Conservation (phyloP, 495 filamentous ascomycete species). For the Hyaloscypha bicolor region DNA sequence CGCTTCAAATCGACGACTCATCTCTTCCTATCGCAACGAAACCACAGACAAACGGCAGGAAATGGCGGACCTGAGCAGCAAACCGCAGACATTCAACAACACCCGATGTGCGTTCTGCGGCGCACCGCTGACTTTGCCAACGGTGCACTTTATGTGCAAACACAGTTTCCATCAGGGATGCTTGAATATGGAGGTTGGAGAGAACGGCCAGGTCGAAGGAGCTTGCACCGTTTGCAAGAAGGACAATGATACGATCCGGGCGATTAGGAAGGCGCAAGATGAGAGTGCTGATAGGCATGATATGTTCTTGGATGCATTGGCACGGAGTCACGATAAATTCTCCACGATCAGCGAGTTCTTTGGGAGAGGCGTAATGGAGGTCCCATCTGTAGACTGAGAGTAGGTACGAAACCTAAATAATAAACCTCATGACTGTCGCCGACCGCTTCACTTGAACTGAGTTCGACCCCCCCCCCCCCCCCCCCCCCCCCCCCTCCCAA, state of each 20-base stretch:
- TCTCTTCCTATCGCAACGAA: conserved; percentile 82
- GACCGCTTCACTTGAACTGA: neutral
- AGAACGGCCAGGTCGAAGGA: conserved; percentile 57
- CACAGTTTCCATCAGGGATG: conserved; percentile 94
- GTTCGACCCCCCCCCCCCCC: too few relatives aligned
- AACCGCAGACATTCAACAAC: conserved; percentile 87
- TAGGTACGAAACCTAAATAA: neutral
- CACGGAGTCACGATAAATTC: conserved; percentile 81
- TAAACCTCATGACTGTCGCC: neutral
- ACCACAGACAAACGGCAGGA: conserved; percentile 79
- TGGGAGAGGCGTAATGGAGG: conserved; percentile 85
- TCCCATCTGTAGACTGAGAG: conserved; percentile 38
- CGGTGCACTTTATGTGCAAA: conserved; percentile 94
- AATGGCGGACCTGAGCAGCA: conserved; percentile 70
- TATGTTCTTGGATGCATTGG: conserved; percentile 79
- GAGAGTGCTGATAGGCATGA: conserved; percentile 90
- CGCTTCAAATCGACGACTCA: conserved; percentile 76
- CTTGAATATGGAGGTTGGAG: conserved; percentile 43
- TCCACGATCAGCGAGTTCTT: conserved; percentile 92
- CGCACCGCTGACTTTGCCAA: conserved; percentile 75
- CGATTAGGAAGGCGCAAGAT: conserved; percentile 82
- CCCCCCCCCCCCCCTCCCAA: too few relatives aligned
- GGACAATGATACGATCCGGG: conserved; percentile 82
- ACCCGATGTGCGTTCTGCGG: conserved; percentile 83
- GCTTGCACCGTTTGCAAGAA: conserved; percentile 86